Base-by-base conservation (phyloP, 352 stramenopile genomes). In the Phytophthora ramorum region DNA sequence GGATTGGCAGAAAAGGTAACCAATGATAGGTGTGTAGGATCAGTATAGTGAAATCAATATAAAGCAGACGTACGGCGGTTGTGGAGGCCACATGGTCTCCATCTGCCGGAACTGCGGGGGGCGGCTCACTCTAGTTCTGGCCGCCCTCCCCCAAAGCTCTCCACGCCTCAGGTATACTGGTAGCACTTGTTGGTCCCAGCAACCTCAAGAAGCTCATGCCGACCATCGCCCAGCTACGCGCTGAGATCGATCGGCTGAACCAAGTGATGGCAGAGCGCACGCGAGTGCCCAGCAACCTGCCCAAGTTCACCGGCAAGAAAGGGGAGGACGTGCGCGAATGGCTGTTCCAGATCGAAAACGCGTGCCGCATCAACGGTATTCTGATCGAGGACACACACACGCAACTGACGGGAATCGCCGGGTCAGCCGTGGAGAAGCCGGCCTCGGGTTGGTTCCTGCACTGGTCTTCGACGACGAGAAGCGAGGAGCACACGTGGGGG, bases 301-400 rank as follows among this genome's bases (percentile, higher is more conserved):
- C 58, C 12, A 66, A 52, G 24, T 58, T 66, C 19, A 43, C 45
- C 5, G 50, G 50, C 1, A 60, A 51, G 40, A 38, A 41, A 13
- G 48, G 41, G 14, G 58, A 60, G 32, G 58, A 59, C 37, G 58
- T 54, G 3, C 38, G 58, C 3, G 40, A 68, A 55, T 68, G 44
- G 59, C 30, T 57, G 12, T 61, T 61, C 41, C 51, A 56, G 9
- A 47, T 62, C 17, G 48, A 59, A 19, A 66, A 49, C 47, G 30
- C 43, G 1, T 66, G 58, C 13, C 47, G 49, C 8, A 66, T 66
- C 41, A 55, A 59, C 38, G 14, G 6, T 12, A 37, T 60, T 26
- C 16, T 14, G 32, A 56, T 44, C 35, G 45, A 51, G 16, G 45
- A 51, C 45, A 8, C 20, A 6, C 38, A 12, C 45, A 34, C 45